Percentiles rank a stretch among this genome's conserved stretches.
phyloP scores from a whole-genome alignment of 768 basidiomycete genomes.

The Lactarius akahatsu region DNA sequence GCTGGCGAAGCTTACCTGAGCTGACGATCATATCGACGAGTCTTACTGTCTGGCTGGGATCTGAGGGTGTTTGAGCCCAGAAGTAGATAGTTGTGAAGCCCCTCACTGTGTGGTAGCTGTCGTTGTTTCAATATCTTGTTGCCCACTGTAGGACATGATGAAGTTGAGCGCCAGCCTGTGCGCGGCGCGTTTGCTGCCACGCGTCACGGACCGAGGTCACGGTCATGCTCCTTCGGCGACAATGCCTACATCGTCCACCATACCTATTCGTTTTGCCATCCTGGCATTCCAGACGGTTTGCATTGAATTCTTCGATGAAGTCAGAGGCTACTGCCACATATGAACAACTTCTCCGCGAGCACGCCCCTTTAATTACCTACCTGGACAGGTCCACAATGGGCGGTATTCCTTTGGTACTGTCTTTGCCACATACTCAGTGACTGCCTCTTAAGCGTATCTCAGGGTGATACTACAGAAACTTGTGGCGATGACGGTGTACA shows the following conservation, averaged over 20 bases:
- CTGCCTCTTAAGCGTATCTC: not conserved
- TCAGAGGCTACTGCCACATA: constrained; percentile 14
- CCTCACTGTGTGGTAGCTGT: constrained; percentile 44
- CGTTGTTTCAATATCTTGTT: constrained; percentile 49
- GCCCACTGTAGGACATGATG: constrained; percentile 35
- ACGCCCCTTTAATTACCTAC: constrained; percentile 18
- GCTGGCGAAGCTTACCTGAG: constrained; percentile 57
- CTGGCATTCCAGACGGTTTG: not conserved
- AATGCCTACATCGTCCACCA: constrained; percentile 1
- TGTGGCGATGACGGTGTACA: not conserved
- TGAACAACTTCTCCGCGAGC: constrained; percentile 22
- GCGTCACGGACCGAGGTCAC: not conserved
- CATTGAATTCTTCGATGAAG: constrained; percentile 12
- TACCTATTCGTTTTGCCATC: not conserved
- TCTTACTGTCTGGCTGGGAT: constrained; percentile 78
- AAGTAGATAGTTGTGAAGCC: not conserved
- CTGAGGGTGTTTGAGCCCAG: constrained; percentile 36
- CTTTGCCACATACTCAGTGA: not conserved
- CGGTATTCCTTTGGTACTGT: constrained; percentile 11
- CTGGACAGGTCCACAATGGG: constrained; percentile 8
- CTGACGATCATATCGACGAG: constrained; percentile 92
- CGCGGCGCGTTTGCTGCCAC: not conserved
- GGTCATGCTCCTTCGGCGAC: constrained; percentile 21
- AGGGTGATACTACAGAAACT: not conserved
- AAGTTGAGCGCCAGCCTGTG: not conserved